A percentile compares a stretch with the other conserved stretches of the same genome.
phyloP scores from a whole-genome alignment of 1,284 basidiomycete genomes.

The Microstroma glucosiphilum region DNA sequence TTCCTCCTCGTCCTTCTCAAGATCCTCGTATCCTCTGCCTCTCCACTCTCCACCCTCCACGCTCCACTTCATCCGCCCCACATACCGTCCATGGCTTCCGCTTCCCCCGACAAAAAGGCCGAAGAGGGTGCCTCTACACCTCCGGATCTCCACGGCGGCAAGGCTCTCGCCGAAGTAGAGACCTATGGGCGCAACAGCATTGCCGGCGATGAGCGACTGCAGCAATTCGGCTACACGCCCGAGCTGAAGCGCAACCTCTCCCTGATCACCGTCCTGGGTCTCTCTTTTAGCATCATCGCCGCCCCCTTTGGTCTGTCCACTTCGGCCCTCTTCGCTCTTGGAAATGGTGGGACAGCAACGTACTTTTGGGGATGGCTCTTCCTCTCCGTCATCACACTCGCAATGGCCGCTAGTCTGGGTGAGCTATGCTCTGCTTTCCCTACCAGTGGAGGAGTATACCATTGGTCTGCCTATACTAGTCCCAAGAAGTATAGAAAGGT shows the following conservation, averaged over 20 bases:
- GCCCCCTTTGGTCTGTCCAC: slow-evolving; percentile 53
- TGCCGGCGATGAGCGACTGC: neutral
- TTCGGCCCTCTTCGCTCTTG: slow-evolving; percentile 53
- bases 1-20: too few species aligned
- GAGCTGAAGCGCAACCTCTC: slow-evolving; percentile 51
- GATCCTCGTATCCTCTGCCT: too few species aligned
- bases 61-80: too few species aligned
- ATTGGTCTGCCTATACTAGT: slow-evolving; percentile 54
- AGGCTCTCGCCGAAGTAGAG: neutral
- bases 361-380: slow-evolving; percentile 54
- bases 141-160: neutral
- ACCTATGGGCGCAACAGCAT: neutral
- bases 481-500: slow-evolving; percentile 52
- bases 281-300: slow-evolving; percentile 53
- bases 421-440: slow-evolving; percentile 55
- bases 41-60: too few species aligned
- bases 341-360: slow-evolving; percentile 51
- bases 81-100: too few species aligned
- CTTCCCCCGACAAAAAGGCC: too few species aligned
- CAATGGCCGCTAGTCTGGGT: slow-evolving; percentile 53
- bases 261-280: slow-evolving; percentile 54
- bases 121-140: too few species aligned
- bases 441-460: slow-evolving; percentile 55
- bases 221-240: slow-evolving; percentile 52
- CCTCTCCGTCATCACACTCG: slow-evolving; percentile 54